Base-by-base conservation (phyloP, 2,329 filamentous ascomycete species). In the Beauveria bassiana region DNA sequence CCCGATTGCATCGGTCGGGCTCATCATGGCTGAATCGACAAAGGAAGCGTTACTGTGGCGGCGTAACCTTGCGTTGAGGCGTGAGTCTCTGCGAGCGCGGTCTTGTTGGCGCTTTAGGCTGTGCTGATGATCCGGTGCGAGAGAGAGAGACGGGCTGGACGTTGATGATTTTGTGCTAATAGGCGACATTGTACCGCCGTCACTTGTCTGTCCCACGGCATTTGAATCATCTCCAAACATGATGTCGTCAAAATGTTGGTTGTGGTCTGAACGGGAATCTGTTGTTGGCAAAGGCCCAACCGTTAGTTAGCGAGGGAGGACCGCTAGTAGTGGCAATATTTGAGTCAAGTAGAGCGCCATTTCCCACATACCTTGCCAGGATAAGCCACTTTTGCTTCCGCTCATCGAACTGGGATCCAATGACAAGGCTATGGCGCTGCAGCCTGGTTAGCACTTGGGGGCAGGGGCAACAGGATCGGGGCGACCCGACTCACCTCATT, bases 101-200 rank as follows among this genome's bases (percentile, higher is more conserved):
- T 86, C 84, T 64, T 80, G 78, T 67, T 87, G 84, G 62, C 83
- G 78, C 73, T 84, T 86, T 47, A 86, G 70, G 68, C 86, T 84
- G 64, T 84, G 80, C 70, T 86, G 83, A 69, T 86, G 83, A 69
- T 86, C 83, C 7, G 82, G 75, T 6, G 82, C 84, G 68, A 86
- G 76, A 43, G 74, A 75, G 51, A 74, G 73, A 64, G 80, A 78
- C 6, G 84, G 84, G 72, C 84, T 87, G 24, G 79, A 80, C 45
- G 83, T 84, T 53, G 80, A 72, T 24, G 82, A 85, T 71, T 80
- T 76, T n/a, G 52, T 38, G 53, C 60, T 62, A 3, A 52, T 57
- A 3, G 60, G 53, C 9, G 60, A 57, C 53, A 62, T 45, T 1
- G 50, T 47, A 22, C 22, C 58, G 22, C 24, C 60, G 26, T 58